These are phyloP conservation scores for Phytophthora litchii DNA, from an alignment of 352 stramenopile species.

Conservation along the genomic window DNA sequence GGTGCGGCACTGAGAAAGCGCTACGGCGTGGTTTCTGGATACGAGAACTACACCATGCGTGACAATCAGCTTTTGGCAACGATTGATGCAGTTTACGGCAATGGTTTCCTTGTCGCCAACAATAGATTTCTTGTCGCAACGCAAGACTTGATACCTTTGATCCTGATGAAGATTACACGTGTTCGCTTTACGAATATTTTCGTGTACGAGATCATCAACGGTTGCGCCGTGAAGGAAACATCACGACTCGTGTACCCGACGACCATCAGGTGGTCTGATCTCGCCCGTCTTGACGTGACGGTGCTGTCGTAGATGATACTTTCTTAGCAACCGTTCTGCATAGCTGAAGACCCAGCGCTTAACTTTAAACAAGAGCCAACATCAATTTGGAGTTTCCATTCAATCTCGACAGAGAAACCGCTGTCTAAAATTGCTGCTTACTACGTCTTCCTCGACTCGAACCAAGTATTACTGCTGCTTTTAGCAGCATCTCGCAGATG, in stretches of 20 bases:
- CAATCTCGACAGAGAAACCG: not conserved
- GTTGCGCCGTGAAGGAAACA: constrained; percentile 33
- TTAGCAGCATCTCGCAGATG: constrained; percentile 3
- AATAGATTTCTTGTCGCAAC: constrained; percentile 43
- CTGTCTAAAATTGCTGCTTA: not conserved
- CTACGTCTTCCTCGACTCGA: constrained; percentile 1
- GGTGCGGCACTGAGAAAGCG: constrained; percentile 30
- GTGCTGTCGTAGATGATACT: constrained; percentile 22
- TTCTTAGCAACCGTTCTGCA: not conserved
- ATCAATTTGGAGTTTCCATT: not conserved
- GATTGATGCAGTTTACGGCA: constrained; percentile 49
- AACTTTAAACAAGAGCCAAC: not conserved
- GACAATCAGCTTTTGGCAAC: constrained; percentile 39
- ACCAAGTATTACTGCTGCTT: not conserved
- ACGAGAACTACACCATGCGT: constrained; percentile 38
- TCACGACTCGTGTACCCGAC: constrained; percentile 38
- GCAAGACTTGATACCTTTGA: constrained; percentile 38
- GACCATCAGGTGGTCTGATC: constrained; percentile 36
- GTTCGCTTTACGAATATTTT: constrained; percentile 50
- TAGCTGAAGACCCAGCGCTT: too few species aligned
- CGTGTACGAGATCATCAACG: constrained; percentile 41
- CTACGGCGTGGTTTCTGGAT: constrained; percentile 29
- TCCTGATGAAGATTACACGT: constrained; percentile 47
- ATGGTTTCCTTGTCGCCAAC: constrained; percentile 48
- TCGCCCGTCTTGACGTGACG: constrained; percentile 29